Base-by-base conservation (phyloP, 352 stramenopile genomes). In the Stramenopiles sp. region DNA sequence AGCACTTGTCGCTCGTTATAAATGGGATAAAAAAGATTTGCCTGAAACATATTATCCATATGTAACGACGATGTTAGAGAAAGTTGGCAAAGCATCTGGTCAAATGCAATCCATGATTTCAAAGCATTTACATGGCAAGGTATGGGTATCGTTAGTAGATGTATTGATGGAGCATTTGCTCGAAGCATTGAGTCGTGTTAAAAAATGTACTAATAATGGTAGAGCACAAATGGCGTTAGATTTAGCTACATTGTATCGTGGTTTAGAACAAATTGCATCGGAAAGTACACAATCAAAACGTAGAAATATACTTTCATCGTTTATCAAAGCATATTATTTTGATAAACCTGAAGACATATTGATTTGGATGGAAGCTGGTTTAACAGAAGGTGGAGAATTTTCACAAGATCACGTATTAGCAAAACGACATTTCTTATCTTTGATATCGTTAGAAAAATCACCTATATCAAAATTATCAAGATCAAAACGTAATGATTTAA, bases 291-390 rank as follows among this genome's bases (percentile, higher is more conserved):
- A 33, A 33, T 76, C 65, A 13, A 76, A 76, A 13, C 65, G 65
- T 31, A 31, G 65, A 33, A 31, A 76, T 76, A 76, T 76, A 33
- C 13, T 76, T 13, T 31, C 30, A 13, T 76, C 65, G 4, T 76
- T 76, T 76, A 76, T 76, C 30, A 76, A 76, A 20, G 65, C 65
- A 4, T 76, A 76, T 33, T 76, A 76, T 13, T 76, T 76, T 33
- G 65, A 76, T 76, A 76, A 33, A 31, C 30, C 65, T 76, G 30
- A 31, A 31, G 65, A 76, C 31, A 13, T 76, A 7, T 31, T 76
- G 30, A 33, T 33, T 7, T 76, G 65, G 65, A 76, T 76, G 65
- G 65, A 76, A 33, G 30, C 65, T 76, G 65, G 65, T 31, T 13
- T 76, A 20, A 13, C 65, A 1, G 31, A 76, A 13, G 65, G 65